Conservation (phyloP, 1,139 yeast species). For the Debaryomycetaceae sp. region DNA sequence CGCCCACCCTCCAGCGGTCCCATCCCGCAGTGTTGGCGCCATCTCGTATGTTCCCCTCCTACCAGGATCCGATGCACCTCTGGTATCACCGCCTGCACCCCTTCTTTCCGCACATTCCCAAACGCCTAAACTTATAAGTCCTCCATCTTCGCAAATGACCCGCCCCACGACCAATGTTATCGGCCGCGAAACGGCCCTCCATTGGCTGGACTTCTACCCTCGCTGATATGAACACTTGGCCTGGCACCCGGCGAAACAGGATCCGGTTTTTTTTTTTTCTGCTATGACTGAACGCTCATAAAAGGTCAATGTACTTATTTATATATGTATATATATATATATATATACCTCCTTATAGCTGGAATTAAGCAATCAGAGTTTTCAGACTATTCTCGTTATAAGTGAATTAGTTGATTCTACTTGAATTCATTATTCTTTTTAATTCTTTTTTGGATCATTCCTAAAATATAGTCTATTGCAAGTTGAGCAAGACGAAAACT, state of each 20-base stretch:
- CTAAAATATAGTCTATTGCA: neutral
- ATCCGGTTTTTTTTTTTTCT: neutral
- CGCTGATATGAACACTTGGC: slow-evolving; percentile 1
- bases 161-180: neutral
- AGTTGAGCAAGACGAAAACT: neutral
- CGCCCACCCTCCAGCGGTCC: neutral
- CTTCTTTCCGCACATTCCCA: neutral
- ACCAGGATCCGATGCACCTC: neutral
- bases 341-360: neutral
- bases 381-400: neutral
- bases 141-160: neutral
- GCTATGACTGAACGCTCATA: neutral
- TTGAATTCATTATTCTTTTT: neutral
- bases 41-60: neutral
- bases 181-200: neutral
- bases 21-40: neutral
- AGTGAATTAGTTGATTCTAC: neutral
- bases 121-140: neutral
- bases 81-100: neutral
- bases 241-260: neutral
- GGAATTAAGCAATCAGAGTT: neutral
- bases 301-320: too few relatives aligned
- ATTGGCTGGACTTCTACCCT: neutral
- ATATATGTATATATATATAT: too few relatives aligned
- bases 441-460: neutral